Percentiles rank a stretch among this genome's conserved stretches.
These are phyloP conservation scores for Mallotus nudiflorus DNA, from an alignment of 345 rosid genomes.

Conservation along the genomic window DNA sequence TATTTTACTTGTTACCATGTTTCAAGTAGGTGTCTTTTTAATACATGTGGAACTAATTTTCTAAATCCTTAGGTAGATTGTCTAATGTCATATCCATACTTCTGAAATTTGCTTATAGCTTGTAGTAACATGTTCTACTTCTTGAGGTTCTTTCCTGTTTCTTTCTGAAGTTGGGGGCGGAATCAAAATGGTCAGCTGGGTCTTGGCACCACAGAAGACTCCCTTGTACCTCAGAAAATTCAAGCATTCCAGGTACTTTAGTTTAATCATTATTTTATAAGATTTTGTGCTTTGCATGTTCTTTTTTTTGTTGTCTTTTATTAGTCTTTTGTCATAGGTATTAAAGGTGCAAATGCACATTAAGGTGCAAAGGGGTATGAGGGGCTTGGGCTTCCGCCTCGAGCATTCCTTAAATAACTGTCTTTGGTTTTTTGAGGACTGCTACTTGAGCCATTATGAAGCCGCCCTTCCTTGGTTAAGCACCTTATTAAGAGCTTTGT, in stretches of 20 bases:
- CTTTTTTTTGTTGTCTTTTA: neutral
- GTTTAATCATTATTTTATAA: neutral
- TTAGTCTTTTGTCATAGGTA: no score
- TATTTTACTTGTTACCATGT: neutral
- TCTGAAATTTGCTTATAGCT: neutral
- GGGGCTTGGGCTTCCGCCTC: no score
- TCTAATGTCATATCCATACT: neutral
- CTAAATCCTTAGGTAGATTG: neutral
- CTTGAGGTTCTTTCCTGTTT: conserved; percentile 6
- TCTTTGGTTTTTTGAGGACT: neutral
- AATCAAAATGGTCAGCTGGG: conserved; percentile 99
- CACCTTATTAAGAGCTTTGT: neutral
- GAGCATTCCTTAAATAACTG: no score
- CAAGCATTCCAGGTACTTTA: conserved; percentile 75
- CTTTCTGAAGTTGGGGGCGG: conserved; percentile 90
- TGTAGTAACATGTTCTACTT: conserved; percentile 11
- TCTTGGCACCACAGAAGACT: conserved; percentile 81
- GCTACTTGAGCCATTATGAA: neutral
- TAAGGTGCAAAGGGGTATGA: no score
- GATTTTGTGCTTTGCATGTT: neutral
- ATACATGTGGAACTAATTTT: neutral
- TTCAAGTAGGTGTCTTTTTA: neutral
- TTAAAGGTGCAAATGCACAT: no score
- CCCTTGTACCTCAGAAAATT: conserved; percentile 87
- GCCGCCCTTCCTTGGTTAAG: neutral